phyloP scores from a whole-genome alignment of 768 basidiomycete species.

The Tephrocybe rancida region DNA sequence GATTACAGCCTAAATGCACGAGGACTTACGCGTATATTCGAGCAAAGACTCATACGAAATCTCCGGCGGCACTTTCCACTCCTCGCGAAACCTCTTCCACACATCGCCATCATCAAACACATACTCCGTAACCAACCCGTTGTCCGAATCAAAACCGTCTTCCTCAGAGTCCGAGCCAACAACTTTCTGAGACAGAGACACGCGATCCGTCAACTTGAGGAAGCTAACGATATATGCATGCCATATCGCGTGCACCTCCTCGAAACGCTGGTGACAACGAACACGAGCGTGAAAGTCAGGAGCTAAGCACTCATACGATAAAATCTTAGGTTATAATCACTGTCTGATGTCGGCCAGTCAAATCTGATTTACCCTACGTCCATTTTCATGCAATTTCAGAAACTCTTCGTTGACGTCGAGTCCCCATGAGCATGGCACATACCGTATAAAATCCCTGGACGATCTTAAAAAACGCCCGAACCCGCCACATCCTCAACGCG shows the following conservation, averaged over 20 bases:
- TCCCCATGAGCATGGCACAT: too few species aligned
- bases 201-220: neutral
- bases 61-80: neutral
- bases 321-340: neutral
- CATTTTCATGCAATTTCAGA: too few species aligned
- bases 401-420: too few species aligned
- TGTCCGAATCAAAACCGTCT: too few species aligned
- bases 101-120: neutral
- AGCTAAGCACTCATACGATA: too few species aligned
- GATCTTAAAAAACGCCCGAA: neutral
- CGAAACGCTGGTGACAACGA: neutral
- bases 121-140: neutral
- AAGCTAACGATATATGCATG: neutral
- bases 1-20: neutral
- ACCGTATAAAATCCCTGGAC: slow-evolving; percentile 2
- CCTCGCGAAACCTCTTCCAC: neutral
- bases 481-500: too few species aligned
- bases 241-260: neutral
- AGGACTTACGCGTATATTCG: neutral
- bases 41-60: too few species aligned
- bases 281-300: too few species aligned
- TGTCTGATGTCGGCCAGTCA: slow-evolving; percentile 5
- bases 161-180: too few species aligned
- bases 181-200: too few species aligned
- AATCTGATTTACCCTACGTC: neutral